A percentile compares a stretch with the other conserved stretches of the same genome.
Evolutionary conservation across 768 basidiomycete species (phyloP).

Genomic region (Cubamyces lactineus): DNA sequence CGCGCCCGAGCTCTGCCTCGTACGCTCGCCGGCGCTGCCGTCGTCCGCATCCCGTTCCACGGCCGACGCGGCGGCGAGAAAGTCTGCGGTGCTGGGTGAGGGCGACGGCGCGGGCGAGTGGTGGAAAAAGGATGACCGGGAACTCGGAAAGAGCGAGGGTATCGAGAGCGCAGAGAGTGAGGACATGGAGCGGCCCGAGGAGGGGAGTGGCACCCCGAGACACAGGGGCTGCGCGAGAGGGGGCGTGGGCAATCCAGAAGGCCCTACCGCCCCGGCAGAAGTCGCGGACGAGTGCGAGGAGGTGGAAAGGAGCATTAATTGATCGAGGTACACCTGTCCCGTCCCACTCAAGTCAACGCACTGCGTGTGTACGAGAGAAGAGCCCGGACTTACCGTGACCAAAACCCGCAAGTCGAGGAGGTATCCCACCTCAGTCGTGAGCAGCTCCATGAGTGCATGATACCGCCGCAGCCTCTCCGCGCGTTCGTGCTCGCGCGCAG

Average conservation of each 20-base stretch:
- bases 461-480: conserved; percentile 39
- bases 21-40: conserved; percentile 2
- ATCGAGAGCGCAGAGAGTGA: conserved; percentile 27
- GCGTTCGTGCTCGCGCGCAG: conserved; percentile 14
- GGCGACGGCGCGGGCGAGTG: conserved; percentile 15
- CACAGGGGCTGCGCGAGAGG: conserved; percentile 8
- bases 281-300: conserved; percentile 40
- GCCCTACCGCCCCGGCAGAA: conserved; percentile 3
- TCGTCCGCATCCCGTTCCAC: not conserved
- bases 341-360: not conserved
- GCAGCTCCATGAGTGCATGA: conserved; percentile 83
- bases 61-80: not conserved
- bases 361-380: not conserved
- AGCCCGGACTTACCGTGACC: conserved; percentile 59
- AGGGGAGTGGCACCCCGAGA: conserved; percentile 4
- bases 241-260: conserved; percentile 4
- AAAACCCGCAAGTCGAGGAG: conserved; percentile 76
- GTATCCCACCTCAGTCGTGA: conserved; percentile 85
- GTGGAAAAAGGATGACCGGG: conserved; percentile 28
- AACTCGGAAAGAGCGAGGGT: conserved; percentile 25
- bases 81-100: conserved; percentile 15
- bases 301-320: conserved; percentile 33
- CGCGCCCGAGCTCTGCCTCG: conserved; percentile 17
- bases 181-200: conserved; percentile 26
- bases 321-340: conserved; percentile 51